Conservation (phyloP, 2,329 filamentous ascomycete genomes). For the Colletotrichum siamense region DNA sequence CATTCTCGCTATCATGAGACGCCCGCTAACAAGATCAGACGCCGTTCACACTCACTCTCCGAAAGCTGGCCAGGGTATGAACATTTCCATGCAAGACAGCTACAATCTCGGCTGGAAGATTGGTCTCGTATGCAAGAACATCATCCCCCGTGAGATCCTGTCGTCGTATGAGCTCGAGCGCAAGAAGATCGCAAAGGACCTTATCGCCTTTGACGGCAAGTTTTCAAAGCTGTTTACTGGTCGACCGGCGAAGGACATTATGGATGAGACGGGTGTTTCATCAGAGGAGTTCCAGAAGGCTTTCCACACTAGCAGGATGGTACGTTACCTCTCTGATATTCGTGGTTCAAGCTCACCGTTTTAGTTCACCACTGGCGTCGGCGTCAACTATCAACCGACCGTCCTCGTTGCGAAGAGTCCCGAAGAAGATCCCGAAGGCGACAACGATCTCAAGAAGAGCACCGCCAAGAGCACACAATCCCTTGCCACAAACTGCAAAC, state of each 20-base stretch:
- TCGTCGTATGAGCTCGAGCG: constrained; percentile 59
- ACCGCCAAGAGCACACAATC: constrained; percentile 37
- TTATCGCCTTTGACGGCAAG: constrained; percentile 65
- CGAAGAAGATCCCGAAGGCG: constrained; percentile 27
- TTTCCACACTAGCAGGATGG: constrained; percentile 61
- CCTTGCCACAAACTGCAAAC: constrained; percentile 48
- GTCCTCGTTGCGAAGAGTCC: constrained; percentile 60
- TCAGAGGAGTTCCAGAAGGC: constrained; percentile 68
- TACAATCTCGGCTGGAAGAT: constrained; percentile 66
- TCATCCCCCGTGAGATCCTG: constrained; percentile 47
- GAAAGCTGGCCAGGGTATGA: constrained; percentile 76
- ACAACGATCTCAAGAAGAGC: constrained; percentile 47
- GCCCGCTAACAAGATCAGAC: constrained; percentile 40
- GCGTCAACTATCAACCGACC: constrained; percentile 63
- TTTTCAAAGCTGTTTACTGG: constrained; percentile 63
- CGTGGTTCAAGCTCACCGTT: background rate
- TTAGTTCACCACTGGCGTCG: constrained; percentile 25
- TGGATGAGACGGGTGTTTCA: constrained; percentile 64
- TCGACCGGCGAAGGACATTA: constrained; percentile 60
- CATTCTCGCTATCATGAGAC: background rate
- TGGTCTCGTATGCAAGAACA: constrained; percentile 48
- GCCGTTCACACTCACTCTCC: constrained; percentile 63
- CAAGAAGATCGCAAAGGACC: constrained; percentile 59
- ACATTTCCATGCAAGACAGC: constrained; percentile 72
- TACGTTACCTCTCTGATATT: background rate